Percentiles rank a stretch among this genome's conserved stretches.
These are phyloP conservation scores for Azolla pinnata DNA, from an alignment of 75 land plant genomes.

Conservation along the genomic window DNA sequence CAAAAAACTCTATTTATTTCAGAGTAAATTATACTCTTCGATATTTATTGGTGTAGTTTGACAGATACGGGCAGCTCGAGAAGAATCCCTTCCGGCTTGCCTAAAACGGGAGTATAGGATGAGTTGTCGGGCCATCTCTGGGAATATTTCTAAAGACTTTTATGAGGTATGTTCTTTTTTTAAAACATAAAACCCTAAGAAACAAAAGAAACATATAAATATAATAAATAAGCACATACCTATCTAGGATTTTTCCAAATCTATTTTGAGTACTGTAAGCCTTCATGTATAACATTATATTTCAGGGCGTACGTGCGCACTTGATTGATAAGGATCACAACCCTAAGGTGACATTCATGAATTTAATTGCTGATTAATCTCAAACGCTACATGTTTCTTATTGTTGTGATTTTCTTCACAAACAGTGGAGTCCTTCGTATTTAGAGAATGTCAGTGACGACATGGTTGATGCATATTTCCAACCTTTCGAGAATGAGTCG, in stretches of 20 bases:
- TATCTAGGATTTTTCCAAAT: not conserved
- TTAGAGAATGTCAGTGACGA: slow-evolving; percentile 1
- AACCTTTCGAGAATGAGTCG: slow-evolving; percentile 5
- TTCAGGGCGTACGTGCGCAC: slow-evolving; percentile 4
- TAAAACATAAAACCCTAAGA: too few relatives aligned
- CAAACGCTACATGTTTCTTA: not conserved
- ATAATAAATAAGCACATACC: too few relatives aligned
- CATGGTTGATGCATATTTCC: slow-evolving; percentile 7
- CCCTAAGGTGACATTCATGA: not conserved
- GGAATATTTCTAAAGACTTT: slow-evolving; percentile 6
- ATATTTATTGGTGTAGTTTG: not conserved
- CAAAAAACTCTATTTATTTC: too few relatives aligned
- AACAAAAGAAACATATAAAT: too few relatives aligned
- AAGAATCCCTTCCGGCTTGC: slow-evolving; percentile 1
- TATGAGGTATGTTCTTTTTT: slow-evolving; percentile 7
- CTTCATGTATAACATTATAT: too few relatives aligned
- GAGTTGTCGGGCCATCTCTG: slow-evolving; percentile 3
- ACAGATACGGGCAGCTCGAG: slow-evolving; percentile 2
- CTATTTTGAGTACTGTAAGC: too few relatives aligned
- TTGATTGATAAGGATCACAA: slow-evolving; percentile 2
- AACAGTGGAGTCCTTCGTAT: slow-evolving; percentile 5
- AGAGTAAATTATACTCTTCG: too few relatives aligned
- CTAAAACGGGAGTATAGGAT: slow-evolving; percentile 8
- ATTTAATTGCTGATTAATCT: not conserved
- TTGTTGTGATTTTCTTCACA: not conserved